Conservation (phyloP, 805 yeast species). For the Candida glaebosa region DNA sequence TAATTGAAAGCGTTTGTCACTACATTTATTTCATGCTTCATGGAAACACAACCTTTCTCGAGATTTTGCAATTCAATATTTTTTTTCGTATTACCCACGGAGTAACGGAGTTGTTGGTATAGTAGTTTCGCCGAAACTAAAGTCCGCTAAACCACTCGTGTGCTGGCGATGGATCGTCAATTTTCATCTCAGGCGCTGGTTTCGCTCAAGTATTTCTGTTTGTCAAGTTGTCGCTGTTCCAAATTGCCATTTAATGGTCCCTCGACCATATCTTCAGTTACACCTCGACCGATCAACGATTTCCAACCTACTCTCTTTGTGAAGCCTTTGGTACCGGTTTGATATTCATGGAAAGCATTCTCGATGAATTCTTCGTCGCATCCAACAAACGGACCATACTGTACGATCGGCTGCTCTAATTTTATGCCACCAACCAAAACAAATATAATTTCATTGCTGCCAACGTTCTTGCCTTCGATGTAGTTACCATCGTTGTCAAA, state of each 20-base stretch:
- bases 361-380: constrained; percentile 60
- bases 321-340: constrained; percentile 61
- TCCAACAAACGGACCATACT: constrained; percentile 89
- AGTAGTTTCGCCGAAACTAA: too few relatives aligned
- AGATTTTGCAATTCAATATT: too few relatives aligned
- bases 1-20: too few relatives aligned
- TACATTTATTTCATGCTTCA: too few relatives aligned
- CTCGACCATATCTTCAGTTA: constrained; percentile 37
- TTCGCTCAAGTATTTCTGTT: constrained; percentile 2
- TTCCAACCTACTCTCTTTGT: constrained; percentile 61
- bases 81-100: too few relatives aligned
- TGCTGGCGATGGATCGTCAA: too few relatives aligned
- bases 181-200: too few relatives aligned
- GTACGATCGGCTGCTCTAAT: constrained; percentile 73
- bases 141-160: too few relatives aligned
- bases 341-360: constrained; percentile 69
- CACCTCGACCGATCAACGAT: constrained; percentile 43
- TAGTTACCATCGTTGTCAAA: constrained; percentile 67
- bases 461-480: constrained; percentile 47
- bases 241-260: constrained; percentile 30
- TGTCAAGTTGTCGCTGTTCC: constrained; percentile 17
- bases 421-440: constrained; percentile 71
- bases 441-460: constrained; percentile 52
- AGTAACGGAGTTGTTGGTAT: too few relatives aligned
- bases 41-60: too few relatives aligned